Base-by-base conservation (phyloP, 73 alveolate species). In the Durusdinium trenchii region DNA sequence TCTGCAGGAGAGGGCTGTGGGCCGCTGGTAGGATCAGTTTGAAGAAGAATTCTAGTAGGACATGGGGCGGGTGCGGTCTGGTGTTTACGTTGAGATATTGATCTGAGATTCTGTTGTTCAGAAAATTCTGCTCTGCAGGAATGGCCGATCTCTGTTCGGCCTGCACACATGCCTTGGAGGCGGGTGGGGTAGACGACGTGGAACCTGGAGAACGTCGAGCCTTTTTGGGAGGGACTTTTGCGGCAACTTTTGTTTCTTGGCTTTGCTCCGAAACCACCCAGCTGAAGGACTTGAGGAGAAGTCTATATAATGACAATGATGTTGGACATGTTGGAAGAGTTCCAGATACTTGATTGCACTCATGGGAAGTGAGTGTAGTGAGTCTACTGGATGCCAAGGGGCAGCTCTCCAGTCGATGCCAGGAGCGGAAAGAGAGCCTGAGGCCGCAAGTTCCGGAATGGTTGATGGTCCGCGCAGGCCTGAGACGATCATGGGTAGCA, bases 91-190 rank as follows among this genome's bases (percentile, higher is more conserved):
- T n/a, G n/a, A n/a, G n/a, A n/a, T n/a, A n/a, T n/a, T n/a, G n/a
- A n/a, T n/a, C n/a, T n/a, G n/a, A n/a, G n/a, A n/a, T n/a, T n/a
- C n/a, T n/a, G n/a, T n/a, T n/a, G n/a, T n/a, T 12, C 23, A 60
- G 4, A 60, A 60, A 23, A 57, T 57, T 57, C 23, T 57, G 32
- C 69, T 23, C 32, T 57, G 69, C 51, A 84, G 94, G 94, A 12
- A 84, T 84, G 94, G 94, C 94, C 26, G 94, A 84, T 51, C 64
- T 84, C n/a, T 84, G 94, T 45, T 84, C 76, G 5, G 94, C 94
- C 6, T 84, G 94, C 76, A 51, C 94, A 18, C 94, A 84, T 51
- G 94, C 94, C 52, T 51, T 84, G 76, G 94, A 84, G 94, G 92
- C 50, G 40, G 42, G 12, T 32, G 23, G 50, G 23, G 12, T 57